Conservation (phyloP, 257 asterid species). For the Lantana camara region DNA sequence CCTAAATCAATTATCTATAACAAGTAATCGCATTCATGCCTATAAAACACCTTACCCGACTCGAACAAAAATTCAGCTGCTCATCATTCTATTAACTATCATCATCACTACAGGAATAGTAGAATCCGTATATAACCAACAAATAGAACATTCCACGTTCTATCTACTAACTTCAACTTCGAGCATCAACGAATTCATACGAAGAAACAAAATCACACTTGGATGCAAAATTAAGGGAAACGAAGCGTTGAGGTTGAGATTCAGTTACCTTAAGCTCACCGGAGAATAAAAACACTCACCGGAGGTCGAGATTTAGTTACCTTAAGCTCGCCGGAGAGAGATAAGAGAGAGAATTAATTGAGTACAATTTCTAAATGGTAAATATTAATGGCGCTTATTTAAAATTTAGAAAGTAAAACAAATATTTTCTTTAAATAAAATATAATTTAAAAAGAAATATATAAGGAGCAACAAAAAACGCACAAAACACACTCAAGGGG, state of each 20-base stretch:
- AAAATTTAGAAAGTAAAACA: too few species aligned
- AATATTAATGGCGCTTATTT: too few species aligned
- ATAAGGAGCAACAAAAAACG: too few species aligned
- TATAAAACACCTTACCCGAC: background rate
- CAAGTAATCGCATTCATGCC: slow-evolving; percentile 8
- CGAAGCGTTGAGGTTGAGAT: background rate
- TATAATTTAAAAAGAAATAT: too few species aligned
- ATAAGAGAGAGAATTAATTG: background rate
- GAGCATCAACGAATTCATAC: slow-evolving; percentile 1
- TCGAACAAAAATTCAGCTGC: background rate
- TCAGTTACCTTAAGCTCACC: slow-evolving; percentile 13
- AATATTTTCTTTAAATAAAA: too few species aligned
- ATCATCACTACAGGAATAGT: background rate
- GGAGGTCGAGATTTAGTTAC: background rate
- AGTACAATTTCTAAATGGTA: background rate
- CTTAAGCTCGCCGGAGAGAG: slow-evolving; percentile 2
- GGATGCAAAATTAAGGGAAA: background rate
- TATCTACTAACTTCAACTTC: background rate
- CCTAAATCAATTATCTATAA: background rate
- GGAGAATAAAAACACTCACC: background rate
- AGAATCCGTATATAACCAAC: background rate
- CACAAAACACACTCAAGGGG: slow-evolving; percentile 13
- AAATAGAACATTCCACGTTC: background rate
- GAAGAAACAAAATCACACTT: background rate
- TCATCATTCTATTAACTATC: background rate